Conservation (phyloP, 2,329 filamentous ascomycete species). For the Aspergillus arachidicola region DNA sequence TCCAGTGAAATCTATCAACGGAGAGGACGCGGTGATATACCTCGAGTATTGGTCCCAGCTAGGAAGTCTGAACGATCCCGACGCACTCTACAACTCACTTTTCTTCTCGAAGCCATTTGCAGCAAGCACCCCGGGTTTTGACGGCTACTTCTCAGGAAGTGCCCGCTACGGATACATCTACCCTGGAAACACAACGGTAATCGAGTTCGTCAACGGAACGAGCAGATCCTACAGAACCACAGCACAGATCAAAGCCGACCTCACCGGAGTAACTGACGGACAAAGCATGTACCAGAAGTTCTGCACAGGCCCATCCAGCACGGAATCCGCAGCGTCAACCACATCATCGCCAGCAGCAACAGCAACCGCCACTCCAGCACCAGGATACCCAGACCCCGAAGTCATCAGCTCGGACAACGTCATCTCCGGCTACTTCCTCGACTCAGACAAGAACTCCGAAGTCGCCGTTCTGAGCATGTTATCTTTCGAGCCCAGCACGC, state of each 20-base stretch:
- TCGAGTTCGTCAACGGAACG: not conserved
- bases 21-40: not conserved
- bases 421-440: constrained; percentile 1
- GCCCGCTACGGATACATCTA: not conserved
- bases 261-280: not conserved
- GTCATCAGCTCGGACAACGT: constrained; percentile 2
- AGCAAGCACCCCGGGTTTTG: not conserved
- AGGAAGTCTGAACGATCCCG: not conserved
- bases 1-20: not conserved
- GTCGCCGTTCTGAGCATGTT: constrained; percentile 1
- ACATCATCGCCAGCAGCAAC: not conserved
- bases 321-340: not conserved
- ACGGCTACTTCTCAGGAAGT: not conserved
- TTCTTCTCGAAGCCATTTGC: constrained; percentile 5
- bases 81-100: not conserved
- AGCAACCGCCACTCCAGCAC: not conserved
- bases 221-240: not conserved
- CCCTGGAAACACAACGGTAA: not conserved
- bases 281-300: constrained; percentile 1
- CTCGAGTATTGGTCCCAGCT: not conserved
- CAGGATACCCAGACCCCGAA: not conserved
- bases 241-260: not conserved
- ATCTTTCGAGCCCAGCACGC: not conserved
- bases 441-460: not conserved
- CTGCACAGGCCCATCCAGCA: not conserved